Base-by-base conservation (phyloP, 2,329 filamentous ascomycete species). In the Xylariaceae sp. region DNA sequence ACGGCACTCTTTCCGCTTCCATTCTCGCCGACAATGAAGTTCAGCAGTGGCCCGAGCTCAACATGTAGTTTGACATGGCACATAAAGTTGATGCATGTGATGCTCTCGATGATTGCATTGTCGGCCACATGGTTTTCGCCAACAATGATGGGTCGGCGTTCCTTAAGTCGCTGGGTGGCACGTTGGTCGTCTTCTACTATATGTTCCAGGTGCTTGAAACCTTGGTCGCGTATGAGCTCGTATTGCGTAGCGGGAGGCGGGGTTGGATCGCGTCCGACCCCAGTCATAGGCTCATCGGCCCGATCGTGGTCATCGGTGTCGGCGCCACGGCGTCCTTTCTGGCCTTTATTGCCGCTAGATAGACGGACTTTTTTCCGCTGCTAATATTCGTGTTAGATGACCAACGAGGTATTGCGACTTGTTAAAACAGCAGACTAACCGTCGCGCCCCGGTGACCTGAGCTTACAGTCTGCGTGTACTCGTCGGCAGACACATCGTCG, bases 1-100 rank as follows among this genome's bases (percentile, higher is more conserved):
- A 97, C 87, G 2, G 94, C 94, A 70, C 94, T 99, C 75, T 99
- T 99, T 37, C 94, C 94, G 68, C 92, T 97, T 34, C 94, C 94
- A 68, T 99, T 99, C 70, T 96, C 91, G 12, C 94, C 94, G 53
- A 96, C 91, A 58, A 99, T 91, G 72, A 99, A 99, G 72, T 99
- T 99, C 71, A 99, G 95, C 39, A 96, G 76, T 0, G 94, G 94
- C 0, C 94, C 94, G n/a, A 99, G 78, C 54, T 87, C 81, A 56
- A 95, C 88, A 43, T 87, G 83, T 19, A 97, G 80, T 53, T 86
- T 85, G 44, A 84, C 78, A 69, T 99, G 94, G 66, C 92, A 97
- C 94, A 97, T 97, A 72, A 97, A 97, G 70, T 96, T 96, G 64
- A 84, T 81, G 69, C 91, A 95, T 39, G 85, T 87, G 53, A 97